These are phyloP conservation scores for Coleophoma crateriformis DNA, from an alignment of 2,329 filamentous ascomycete genomes.

Conservation along the genomic window DNA sequence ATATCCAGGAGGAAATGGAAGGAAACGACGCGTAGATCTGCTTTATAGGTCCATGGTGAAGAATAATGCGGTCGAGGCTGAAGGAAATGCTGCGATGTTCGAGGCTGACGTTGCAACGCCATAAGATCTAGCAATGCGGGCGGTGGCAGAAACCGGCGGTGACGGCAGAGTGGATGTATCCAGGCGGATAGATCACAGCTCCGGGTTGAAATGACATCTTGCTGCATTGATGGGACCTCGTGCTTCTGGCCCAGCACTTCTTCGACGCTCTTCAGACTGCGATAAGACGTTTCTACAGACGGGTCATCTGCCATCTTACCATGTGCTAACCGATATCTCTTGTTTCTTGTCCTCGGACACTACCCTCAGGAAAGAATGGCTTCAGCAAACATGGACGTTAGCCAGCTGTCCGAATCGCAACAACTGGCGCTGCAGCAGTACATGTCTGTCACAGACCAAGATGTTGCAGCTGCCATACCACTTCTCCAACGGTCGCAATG, in stretches of 20 bases:
- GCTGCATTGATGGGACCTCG: too few relatives aligned
- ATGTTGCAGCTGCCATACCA: constrained; percentile 68
- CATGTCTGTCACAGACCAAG: constrained; percentile 81
- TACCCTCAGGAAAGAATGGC: constrained; percentile 28
- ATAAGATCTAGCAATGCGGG: too few relatives aligned
- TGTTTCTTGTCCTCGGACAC: not conserved
- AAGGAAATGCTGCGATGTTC: not conserved
- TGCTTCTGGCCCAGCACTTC: too few relatives aligned
- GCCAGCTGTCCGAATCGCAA: constrained; percentile 70
- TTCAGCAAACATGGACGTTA: constrained; percentile 40
- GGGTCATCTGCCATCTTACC: too few relatives aligned
- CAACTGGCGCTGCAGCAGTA: constrained; percentile 84
- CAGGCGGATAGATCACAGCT: too few relatives aligned
- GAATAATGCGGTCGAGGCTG: not conserved
- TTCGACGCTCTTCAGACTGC: too few relatives aligned
- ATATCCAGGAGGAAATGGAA: not conserved
- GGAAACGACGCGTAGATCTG: not conserved
- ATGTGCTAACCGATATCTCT: not conserved
- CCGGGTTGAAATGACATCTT: too few relatives aligned
- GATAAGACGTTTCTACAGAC: too few relatives aligned
- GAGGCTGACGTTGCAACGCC: too few relatives aligned
- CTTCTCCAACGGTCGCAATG: constrained; percentile 84
- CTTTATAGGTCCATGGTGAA: not conserved
- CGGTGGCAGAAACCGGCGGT: not conserved
- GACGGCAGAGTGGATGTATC: too few relatives aligned